These are phyloP conservation scores for Fusarium miscanthi DNA, from an alignment of 2,329 filamentous ascomycete species.

Conservation along the genomic window DNA sequence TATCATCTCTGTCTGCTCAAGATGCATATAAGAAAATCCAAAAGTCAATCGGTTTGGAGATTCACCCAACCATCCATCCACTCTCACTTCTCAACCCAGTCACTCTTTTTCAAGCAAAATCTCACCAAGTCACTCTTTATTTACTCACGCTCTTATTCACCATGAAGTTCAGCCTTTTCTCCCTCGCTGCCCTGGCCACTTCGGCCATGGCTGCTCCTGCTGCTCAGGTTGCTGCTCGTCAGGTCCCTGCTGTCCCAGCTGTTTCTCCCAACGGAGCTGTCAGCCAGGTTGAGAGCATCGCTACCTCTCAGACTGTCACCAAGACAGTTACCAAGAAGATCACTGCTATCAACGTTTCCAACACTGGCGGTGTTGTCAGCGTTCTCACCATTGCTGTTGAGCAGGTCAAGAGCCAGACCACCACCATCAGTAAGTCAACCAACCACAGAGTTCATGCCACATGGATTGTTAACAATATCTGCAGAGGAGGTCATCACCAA, in stretches of 20 bases:
- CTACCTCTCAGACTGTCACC: slow-evolving; percentile 8
- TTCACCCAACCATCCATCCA: not conserved
- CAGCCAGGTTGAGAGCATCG: not conserved
- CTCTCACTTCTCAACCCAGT: slow-evolving; percentile 15
- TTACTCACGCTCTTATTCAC: not conserved
- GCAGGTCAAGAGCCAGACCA: slow-evolving; percentile 12
- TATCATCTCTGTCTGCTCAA: no score
- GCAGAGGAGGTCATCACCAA: slow-evolving; percentile 11
- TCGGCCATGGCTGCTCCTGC: slow-evolving; percentile 13
- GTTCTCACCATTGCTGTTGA: slow-evolving; percentile 20
- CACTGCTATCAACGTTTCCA: not conserved
- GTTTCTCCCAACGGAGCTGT: not conserved
- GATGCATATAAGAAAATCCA: slow-evolving; percentile 6
- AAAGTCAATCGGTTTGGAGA: not conserved
- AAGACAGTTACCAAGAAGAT: slow-evolving; percentile 31
- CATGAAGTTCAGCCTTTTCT: slow-evolving; percentile 30
- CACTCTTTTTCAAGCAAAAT: slow-evolving; percentile 15
- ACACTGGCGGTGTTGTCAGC: slow-evolving; percentile 22
- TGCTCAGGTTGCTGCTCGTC: not conserved
- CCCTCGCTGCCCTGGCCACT: slow-evolving; percentile 13
- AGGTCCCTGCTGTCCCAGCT: not conserved
- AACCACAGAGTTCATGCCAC: accelerated
- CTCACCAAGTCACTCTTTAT: slow-evolving; percentile 30
- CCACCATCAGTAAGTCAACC: slow-evolving; percentile 5
- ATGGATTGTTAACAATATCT: not conserved